A percentile compares a stretch with the other conserved stretches of the same genome.
phyloP scores from a whole-genome alignment of 257 asterid species.

The Parsonsia alboflavescens region DNA sequence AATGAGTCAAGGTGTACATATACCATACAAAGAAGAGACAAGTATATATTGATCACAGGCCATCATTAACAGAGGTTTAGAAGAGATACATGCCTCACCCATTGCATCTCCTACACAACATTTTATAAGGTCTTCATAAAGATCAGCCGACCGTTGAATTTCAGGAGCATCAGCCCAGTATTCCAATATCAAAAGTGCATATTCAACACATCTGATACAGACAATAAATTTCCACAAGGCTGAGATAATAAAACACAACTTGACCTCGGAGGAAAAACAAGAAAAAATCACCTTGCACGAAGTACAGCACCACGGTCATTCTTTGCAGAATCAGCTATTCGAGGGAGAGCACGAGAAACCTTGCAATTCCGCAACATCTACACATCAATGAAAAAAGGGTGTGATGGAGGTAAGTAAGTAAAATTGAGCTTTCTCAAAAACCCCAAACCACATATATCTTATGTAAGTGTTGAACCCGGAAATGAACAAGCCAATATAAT shows the following conservation, averaged over 20 bases:
- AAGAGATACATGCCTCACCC: slow-evolving; percentile 71
- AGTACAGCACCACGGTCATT: slow-evolving; percentile 91
- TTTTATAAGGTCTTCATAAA: slow-evolving; percentile 86
- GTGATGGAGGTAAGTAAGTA: background rate
- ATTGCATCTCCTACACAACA: slow-evolving; percentile 97
- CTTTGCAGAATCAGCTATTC: slow-evolving; percentile 86
- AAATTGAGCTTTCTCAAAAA: background rate
- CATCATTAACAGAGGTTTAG: background rate
- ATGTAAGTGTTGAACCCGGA: background rate
- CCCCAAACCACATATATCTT: background rate
- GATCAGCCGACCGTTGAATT: slow-evolving; percentile 91
- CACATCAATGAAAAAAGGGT: slow-evolving; percentile 18
- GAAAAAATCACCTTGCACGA: slow-evolving; percentile 72
- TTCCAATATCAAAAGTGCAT: slow-evolving; percentile 89
- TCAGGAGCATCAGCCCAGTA: slow-evolving; percentile 99
- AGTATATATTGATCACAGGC: no score
- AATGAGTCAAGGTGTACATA: no score
- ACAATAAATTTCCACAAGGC: slow-evolving; percentile 22
- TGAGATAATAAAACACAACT: background rate
- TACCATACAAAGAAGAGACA: background rate
- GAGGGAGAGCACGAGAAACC: slow-evolving; percentile 88
- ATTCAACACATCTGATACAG: slow-evolving; percentile 80
- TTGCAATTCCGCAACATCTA: slow-evolving; percentile 98
- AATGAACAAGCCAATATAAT: slow-evolving; percentile 8
- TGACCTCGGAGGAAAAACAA: background rate